Conservation (phyloP, 768 basidiomycete species). For the Mycena venus region DNA sequence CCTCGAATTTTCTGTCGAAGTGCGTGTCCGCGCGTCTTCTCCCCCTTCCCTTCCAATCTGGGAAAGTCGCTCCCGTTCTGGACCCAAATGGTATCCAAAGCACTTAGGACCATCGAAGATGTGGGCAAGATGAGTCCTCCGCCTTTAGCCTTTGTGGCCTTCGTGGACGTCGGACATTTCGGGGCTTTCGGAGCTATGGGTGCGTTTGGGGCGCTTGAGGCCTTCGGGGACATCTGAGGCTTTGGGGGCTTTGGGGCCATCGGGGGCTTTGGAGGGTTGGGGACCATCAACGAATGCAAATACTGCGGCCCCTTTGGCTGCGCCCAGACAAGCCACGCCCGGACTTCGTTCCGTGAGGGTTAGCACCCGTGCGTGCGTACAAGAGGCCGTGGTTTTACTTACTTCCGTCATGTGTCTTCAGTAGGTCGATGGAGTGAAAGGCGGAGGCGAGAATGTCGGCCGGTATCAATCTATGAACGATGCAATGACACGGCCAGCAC, state of each 20-base stretch:
- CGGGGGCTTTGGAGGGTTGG: not conserved
- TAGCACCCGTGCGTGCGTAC: not conserved
- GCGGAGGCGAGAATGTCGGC: not conserved
- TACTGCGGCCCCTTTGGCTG: not conserved
- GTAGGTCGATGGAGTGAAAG: conserved; percentile 19
- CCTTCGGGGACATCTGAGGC: not conserved
- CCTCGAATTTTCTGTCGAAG: conserved; percentile 3
- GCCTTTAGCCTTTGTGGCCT: no score
- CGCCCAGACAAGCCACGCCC: conserved; percentile 18
- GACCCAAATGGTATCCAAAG: conserved; percentile 18
- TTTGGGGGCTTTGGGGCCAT: not conserved
- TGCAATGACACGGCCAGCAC: conserved; percentile 28
- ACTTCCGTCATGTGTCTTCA: conserved; percentile 3
- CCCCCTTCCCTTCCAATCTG: conserved; percentile 11
- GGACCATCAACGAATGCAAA: conserved; percentile 22
- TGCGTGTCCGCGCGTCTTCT: conserved; percentile 10
- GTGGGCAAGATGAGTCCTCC: no score
- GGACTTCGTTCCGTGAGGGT: not conserved
- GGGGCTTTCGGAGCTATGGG: no score
- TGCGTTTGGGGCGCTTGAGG: no score
- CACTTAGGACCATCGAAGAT: not conserved
- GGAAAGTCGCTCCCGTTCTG: conserved; percentile 9
- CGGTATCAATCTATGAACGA: conserved; percentile 16
- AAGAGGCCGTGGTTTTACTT: not conserved
- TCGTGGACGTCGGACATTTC: no score